Evolutionary conservation across 2,329 filamentous ascomycete genomes (phyloP), one percentile per base, ranked within the genome.

Genomic region (Aspergillus pseudoviridinutans): DNA sequence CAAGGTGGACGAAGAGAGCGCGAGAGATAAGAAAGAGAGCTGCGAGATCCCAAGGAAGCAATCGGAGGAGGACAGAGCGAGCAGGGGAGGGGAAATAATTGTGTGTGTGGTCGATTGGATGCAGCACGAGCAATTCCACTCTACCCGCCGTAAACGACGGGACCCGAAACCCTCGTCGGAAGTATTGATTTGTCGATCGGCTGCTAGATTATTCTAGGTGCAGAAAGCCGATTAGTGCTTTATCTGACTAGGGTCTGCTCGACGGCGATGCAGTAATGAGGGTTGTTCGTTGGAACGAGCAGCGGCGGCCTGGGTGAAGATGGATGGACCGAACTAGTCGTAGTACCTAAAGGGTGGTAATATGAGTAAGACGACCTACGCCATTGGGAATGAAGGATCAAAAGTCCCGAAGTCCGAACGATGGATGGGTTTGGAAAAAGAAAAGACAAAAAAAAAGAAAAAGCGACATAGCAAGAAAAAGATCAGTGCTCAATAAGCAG

Each of bases 111-210:
- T 38, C 51, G 51, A 51, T 50, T 44, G 51, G 51, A 51, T 51
- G 32, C 49, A 55, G 53, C 56, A 57, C 53, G 60, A 60, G 58
- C 55, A 68, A 70, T 69, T 68, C 64, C 59, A 63, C 64, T 59
- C 66, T 70, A 70, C 67, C 69, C 68, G 69, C 69, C 66, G 65
- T 70, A 70, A 65, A 71, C 68, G 69, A 66, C 47, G 53, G 68
- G 58, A 61, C 53, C 59, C 61, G 12, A 14, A 10, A 27, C 42
- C 44, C 24, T 47, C 22, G 44, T 47, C 44, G 44, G 4, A 25
- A 24, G 44, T 47, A 24, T 47, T 47, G 12, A 27, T 47, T 47
- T 47, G 14, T 17, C 5, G 44, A 47, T 47, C 22, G 44, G 41
- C n/a, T 44, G 41, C 6, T 38, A 38, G 41, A 12, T 44, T 44